Evolutionary conservation across 2,329 filamentous ascomycete genomes (phyloP).

Genomic region (Aspergillus ibericus): DNA sequence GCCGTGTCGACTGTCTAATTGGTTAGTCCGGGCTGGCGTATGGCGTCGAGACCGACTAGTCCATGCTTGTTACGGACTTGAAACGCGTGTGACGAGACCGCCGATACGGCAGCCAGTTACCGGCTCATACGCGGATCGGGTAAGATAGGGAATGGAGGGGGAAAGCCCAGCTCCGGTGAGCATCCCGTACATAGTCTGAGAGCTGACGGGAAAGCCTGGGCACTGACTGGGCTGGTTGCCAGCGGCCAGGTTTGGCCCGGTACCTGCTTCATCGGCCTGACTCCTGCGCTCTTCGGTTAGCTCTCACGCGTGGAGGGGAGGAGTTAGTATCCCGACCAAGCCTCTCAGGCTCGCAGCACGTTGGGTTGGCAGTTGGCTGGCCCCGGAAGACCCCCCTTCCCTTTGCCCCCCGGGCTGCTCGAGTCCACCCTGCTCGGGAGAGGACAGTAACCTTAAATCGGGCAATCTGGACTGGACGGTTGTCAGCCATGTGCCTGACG

Average conservation of each 20-base stretch:
- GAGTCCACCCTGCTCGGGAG: constrained; percentile 2
- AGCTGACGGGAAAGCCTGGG: neutral
- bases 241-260: neutral
- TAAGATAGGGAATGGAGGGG: constrained; percentile 22
- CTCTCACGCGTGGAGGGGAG: neutral
- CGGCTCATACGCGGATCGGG: constrained; percentile 21
- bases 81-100: constrained; percentile 9
- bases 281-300: neutral
- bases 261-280: neutral
- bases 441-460: constrained; percentile 5
- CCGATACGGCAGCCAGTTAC: constrained; percentile 10
- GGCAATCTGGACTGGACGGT: neutral
- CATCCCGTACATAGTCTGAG: neutral
- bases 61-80: constrained; percentile 15
- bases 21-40: neutral
- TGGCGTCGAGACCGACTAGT: neutral
- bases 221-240: neutral
- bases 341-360: neutral
- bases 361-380: neutral
- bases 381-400: neutral
- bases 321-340: neutral
- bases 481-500: neutral
- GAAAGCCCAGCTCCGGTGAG: constrained; percentile 12
- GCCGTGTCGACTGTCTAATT: neutral
- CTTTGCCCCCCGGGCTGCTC: neutral